Base-by-base conservation (phyloP, 129 eudicot species). In the Kitagawia praeruptora region DNA sequence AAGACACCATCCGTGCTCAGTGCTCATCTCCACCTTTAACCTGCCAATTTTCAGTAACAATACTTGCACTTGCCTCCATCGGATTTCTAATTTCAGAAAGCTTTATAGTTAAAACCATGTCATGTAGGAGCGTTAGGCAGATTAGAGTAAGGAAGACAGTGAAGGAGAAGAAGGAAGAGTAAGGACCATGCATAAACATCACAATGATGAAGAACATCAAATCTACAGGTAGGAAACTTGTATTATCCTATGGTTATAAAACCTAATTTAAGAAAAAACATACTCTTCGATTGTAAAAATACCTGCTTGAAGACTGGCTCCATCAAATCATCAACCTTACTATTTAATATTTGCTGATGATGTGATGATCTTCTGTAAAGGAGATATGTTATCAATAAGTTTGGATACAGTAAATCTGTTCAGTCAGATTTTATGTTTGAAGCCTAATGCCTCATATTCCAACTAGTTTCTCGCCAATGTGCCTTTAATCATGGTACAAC, bases 11-110 rank as follows among this genome's bases (percentile, higher is more conserved):
- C 97, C 96, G 45, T 93, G 97, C 48, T 89, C 97, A 34, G 51
- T 93, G 97, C 48, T 89, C 97, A 34, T 97, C 98, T 76, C 97
- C 98, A 49, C 97, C 93, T 82, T 82, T 84, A 38, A 93, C 97
- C 81, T 93, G 88, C 34, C 93, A 87, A 28, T 96, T 91, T 74
- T 97, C 96, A 54, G 98, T 93, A 46, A 91, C 97, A 81, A 94
- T 91, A 84, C 87, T 87, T 15, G 97, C 93, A 80, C 92, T 87
- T 13, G 96, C 88, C 82, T 88, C 97, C 79, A 85, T 87, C 82
- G 88, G 97, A 77, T 94, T 94, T 87, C 95, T 93, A 85, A 75
- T 76, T 41, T 82, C 56, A 21, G 47, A 44, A 39, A 77, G 39
- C 79, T 48, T 15, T 23, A 28, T 3, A 5, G 49, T 77, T 63